Conservation (phyloP, 164 flowering plant species). For the Hamamelis virginiana region DNA sequence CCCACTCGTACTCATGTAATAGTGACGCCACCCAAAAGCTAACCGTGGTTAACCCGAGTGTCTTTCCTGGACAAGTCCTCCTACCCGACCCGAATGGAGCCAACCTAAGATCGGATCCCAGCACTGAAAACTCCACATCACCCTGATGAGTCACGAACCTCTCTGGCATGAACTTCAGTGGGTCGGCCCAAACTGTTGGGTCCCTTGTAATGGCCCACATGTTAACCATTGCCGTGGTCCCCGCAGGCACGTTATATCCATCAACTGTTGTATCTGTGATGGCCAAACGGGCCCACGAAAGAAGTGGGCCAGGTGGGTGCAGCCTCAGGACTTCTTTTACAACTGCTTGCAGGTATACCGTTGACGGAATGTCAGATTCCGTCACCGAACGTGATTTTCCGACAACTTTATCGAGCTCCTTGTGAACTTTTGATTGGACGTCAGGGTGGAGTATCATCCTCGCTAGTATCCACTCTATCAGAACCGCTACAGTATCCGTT, state of each 20-base stretch:
- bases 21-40: conserved; percentile 57
- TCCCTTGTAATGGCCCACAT: conserved; percentile 86
- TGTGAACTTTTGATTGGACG: conserved; percentile 46
- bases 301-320: conserved; percentile 77
- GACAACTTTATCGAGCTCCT: conserved; percentile 47
- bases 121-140: conserved; percentile 38
- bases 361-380: conserved; percentile 33
- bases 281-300: conserved; percentile 65
- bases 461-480: conserved; percentile 71
- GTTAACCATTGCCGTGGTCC: conserved; percentile 87
- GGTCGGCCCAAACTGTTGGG: conserved; percentile 52
- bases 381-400: conserved; percentile 42
- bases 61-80: conserved; percentile 58
- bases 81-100: conserved; percentile 77
- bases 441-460: conserved; percentile 56
- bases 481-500: conserved; percentile 54
- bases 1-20: conserved; percentile 54
- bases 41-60: conserved; percentile 53
- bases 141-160: conserved; percentile 32
- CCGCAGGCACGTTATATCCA: conserved; percentile 65
- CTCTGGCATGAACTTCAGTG: conserved; percentile 46
- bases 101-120: conserved; percentile 61
- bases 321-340: conserved; percentile 62
- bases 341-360: conserved; percentile 49
- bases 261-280: conserved; percentile 59